Conservation (phyloP, 1,284 basidiomycete genomes). For the Papiliotrema laurentii region DNA sequence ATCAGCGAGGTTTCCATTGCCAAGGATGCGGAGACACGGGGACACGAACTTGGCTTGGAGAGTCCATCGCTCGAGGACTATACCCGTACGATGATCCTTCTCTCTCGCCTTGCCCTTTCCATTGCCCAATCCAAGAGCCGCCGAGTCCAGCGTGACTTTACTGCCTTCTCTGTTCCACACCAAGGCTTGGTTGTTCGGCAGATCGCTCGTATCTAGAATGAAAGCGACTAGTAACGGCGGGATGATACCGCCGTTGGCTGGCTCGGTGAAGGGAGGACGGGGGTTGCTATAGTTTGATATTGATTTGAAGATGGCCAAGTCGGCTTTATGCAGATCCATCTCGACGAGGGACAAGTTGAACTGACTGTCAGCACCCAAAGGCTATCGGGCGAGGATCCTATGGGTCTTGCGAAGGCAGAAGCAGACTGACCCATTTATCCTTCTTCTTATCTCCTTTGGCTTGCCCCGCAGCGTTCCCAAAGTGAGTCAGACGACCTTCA, state of each 20-base stretch:
- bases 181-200: constrained; percentile 38
- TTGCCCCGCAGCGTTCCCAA: constrained; percentile 17
- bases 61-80: constrained; percentile 46
- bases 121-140: constrained; percentile 4
- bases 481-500: constrained; percentile 42
- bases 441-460: constrained; percentile 30
- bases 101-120: constrained; percentile 28
- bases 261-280: constrained; percentile 8
- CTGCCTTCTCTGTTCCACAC: constrained; percentile 32
- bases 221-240: constrained; percentile 46
- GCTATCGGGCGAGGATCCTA: neutral
- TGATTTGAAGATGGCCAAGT: constrained; percentile 38
- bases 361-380: constrained; percentile 13
- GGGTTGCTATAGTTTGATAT: constrained; percentile 20
- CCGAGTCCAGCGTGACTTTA: constrained; percentile 28
- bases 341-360: constrained; percentile 45
- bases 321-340: constrained; percentile 39
- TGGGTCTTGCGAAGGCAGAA: neutral
- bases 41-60: constrained; percentile 33
- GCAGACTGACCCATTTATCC: constrained; percentile 44
- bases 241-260: constrained; percentile 16
- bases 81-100: constrained; percentile 26
- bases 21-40: neutral
- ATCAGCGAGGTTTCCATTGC: too few relatives aligned
- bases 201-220: constrained; percentile 43